Percentiles rank a stretch among this genome's conserved stretches.
These are phyloP conservation scores for Saccharomyces pastorianus DNA, from an alignment of 1,139 yeast genomes.

Conservation along the genomic window DNA sequence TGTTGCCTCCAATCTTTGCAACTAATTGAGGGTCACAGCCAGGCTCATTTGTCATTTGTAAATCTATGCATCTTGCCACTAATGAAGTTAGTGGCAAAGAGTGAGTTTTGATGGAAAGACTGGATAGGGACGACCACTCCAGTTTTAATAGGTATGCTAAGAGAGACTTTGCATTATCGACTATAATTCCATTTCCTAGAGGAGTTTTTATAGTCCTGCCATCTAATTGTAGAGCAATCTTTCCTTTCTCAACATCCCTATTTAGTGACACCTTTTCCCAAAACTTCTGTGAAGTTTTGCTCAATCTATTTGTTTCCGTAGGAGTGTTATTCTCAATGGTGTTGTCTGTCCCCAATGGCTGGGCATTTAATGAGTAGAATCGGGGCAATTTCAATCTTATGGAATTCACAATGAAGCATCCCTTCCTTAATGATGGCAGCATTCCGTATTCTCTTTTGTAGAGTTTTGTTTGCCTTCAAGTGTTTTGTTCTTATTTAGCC, in stretches of 20 bases:
- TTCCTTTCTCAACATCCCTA: conserved; percentile 24
- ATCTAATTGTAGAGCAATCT: conserved; percentile 58
- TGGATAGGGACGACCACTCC: conserved; percentile 79
- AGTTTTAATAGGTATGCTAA: conserved; percentile 72
- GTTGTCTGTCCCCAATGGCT: conserved; percentile 33
- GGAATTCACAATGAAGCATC: neutral
- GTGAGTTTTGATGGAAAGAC: conserved; percentile 66
- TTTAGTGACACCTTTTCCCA: conserved; percentile 71
- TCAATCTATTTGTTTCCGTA: conserved; percentile 62
- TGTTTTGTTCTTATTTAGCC: neutral
- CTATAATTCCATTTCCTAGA: conserved; percentile 56
- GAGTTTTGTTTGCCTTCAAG: neutral
- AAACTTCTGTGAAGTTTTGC: conserved; percentile 65
- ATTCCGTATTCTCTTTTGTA: neutral
- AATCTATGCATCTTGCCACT: conserved; percentile 78
- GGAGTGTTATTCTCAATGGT: conserved; percentile 45
- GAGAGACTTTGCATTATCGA: conserved; percentile 53
- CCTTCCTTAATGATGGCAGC: neutral
- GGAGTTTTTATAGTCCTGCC: conserved; percentile 78
- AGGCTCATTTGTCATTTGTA: conserved; percentile 31
- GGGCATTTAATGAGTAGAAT: neutral
- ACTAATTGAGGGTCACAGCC: conserved; percentile 40
- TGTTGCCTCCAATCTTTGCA: conserved; percentile 50
- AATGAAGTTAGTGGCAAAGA: conserved; percentile 81
- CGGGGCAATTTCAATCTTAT: neutral